Percentiles rank a stretch among this genome's conserved stretches.
These are phyloP conservation scores for Aspergillus incahuasiensis DNA, from an alignment of 495 filamentous ascomycete species.

Conservation along the genomic window DNA sequence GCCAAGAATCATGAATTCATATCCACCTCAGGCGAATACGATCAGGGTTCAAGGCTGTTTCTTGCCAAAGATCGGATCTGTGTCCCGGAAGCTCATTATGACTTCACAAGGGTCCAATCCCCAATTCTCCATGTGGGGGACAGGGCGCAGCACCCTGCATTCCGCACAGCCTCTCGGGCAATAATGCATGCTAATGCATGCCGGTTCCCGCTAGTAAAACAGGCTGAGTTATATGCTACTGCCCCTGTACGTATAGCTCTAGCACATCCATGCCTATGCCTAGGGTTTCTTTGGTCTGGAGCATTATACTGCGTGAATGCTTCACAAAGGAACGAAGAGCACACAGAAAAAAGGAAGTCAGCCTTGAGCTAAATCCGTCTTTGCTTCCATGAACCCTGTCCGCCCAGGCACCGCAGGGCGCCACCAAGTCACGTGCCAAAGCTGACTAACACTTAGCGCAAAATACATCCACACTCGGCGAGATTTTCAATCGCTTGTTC, in stretches of 20 bases:
- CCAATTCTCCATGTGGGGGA: background rate
- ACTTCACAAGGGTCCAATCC: slow-evolving; percentile 6
- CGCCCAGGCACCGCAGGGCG: background rate
- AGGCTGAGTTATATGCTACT: too few species aligned
- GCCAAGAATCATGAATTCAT: slow-evolving; percentile 2
- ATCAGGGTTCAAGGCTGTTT: background rate
- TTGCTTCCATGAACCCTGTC: too few species aligned
- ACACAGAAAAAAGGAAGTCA: too few species aligned
- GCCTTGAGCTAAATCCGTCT: too few species aligned
- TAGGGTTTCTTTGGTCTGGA: too few species aligned
- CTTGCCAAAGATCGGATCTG: background rate
- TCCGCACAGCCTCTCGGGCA: background rate
- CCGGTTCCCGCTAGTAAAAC: too few species aligned
- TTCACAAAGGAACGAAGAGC: too few species aligned
- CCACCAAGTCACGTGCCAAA: background rate
- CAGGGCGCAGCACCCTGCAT: background rate
- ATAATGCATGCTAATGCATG: too few species aligned
- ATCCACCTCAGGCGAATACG: too few species aligned
- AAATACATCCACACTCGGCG: background rate
- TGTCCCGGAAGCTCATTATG: background rate
- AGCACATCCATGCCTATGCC: too few species aligned
- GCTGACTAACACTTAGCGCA: background rate
- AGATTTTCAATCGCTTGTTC: background rate
- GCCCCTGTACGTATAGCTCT: too few species aligned
- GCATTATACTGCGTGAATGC: too few species aligned